These are phyloP conservation scores for Hippophae rhamnoides DNA, from an alignment of 306 rosid species.

Conservation along the genomic window DNA sequence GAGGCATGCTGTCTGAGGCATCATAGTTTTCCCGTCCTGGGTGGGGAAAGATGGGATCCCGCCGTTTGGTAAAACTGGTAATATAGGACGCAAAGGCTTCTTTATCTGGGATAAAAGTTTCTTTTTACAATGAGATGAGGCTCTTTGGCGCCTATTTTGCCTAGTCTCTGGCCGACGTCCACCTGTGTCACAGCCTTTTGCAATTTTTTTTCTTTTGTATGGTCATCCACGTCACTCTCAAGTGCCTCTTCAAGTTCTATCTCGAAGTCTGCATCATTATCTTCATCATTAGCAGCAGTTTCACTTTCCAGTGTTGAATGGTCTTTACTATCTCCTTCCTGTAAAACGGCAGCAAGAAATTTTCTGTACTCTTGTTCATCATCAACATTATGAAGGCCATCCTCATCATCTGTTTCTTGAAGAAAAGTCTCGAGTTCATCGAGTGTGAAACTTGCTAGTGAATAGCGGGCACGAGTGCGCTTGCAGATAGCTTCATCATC, in stretches of 20 bases:
- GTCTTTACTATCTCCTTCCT: conserved; percentile 50
- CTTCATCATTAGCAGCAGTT: conserved; percentile 73
- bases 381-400: conserved; percentile 73
- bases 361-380: conserved; percentile 89
- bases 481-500: conserved; percentile 74
- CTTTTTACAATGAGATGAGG: conserved; percentile 36
- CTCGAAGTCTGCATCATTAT: conserved; percentile 93
- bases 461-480: conserved; percentile 92
- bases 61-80: conserved; percentile 56
- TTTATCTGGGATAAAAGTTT: conserved; percentile 40
- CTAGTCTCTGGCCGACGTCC: conserved; percentile 82
- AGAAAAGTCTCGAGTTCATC: conserved; percentile 93
- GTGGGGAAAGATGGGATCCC: conserved; percentile 27
- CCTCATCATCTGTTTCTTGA: conserved; percentile 96
- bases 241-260: conserved; percentile 89
- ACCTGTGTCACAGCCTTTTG: conserved; percentile 40
- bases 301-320: conserved; percentile 47
- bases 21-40: conserved; percentile 33
- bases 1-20: conserved; percentile 35
- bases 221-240: conserved; percentile 72
- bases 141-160: conserved; percentile 55
- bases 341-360: conserved; percentile 80
- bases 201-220: conserved; percentile 22
- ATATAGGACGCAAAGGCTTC: conserved; percentile 73
- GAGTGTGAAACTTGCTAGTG: conserved; percentile 75